Percentiles rank a stretch among this genome's conserved stretches.
Conservation (phyloP, 2,329 filamentous ascomycete species). For the Paraconiothyrium sp. region DNA sequence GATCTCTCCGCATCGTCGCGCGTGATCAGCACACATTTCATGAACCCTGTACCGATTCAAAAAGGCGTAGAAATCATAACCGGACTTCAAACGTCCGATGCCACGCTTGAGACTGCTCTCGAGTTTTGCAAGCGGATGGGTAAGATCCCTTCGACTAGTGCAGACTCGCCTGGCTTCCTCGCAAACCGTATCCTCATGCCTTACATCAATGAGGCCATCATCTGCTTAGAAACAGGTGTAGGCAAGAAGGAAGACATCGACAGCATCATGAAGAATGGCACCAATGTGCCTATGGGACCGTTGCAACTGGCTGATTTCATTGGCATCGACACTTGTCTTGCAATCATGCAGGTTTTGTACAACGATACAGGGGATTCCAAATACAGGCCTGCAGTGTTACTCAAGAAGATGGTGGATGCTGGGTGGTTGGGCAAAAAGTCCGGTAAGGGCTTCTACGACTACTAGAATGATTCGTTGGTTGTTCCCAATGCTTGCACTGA, state of each 20-base stretch:
- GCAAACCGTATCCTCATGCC: slow-evolving; percentile 98
- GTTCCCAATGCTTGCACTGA: not conserved
- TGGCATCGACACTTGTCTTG: slow-evolving; percentile 91
- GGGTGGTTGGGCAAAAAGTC: slow-evolving; percentile 98
- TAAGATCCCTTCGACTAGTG: slow-evolving; percentile 87
- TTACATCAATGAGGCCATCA: slow-evolving; percentile 98
- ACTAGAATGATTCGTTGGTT: slow-evolving; percentile 56
- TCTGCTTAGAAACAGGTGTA: slow-evolving; percentile 93
- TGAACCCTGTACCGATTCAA: slow-evolving; percentile 98
- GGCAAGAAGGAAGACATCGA: slow-evolving; percentile 93
- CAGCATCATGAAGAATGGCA: slow-evolving; percentile 98
- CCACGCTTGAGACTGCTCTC: slow-evolving; percentile 82
- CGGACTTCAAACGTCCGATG: slow-evolving; percentile 86
- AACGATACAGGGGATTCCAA: slow-evolving; percentile 94
- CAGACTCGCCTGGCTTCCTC: slow-evolving; percentile 91
- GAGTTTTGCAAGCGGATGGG: slow-evolving; percentile 91
- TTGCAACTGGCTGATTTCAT: slow-evolving; percentile 96
- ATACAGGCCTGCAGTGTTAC: slow-evolving; percentile 86
- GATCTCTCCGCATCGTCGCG: slow-evolving; percentile 84
- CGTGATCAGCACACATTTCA: slow-evolving; percentile 96
- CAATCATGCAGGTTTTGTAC: slow-evolving; percentile 96
- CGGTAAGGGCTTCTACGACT: slow-evolving; percentile 95
- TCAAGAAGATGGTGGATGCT: slow-evolving; percentile 96
- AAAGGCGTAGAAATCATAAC: slow-evolving; percentile 98
- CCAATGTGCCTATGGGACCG: slow-evolving; percentile 97